These are phyloP conservation scores for Lecanicillium sp. DNA, from an alignment of 2,329 filamentous ascomycete species.

Conservation along the genomic window DNA sequence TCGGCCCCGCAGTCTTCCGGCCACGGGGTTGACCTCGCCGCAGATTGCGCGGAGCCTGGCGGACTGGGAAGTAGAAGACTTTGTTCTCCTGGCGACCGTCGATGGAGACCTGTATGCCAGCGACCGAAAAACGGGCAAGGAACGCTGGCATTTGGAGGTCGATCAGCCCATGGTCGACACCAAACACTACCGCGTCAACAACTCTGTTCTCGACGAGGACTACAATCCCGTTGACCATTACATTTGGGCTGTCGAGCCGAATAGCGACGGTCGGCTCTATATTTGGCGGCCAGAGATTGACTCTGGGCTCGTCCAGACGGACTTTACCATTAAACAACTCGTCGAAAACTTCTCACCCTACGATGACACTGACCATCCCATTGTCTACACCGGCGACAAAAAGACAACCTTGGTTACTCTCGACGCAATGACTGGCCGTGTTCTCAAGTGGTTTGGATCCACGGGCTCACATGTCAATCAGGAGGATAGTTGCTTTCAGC, in stretches of 20 bases:
- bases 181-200: slow-evolving; percentile 67
- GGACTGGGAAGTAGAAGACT: slow-evolving; percentile 99
- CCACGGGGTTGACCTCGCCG: slow-evolving; percentile 69
- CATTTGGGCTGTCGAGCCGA: slow-evolving; percentile 93
- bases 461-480: slow-evolving; percentile 60
- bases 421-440: slow-evolving; percentile 75
- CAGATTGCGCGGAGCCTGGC: slow-evolving; percentile 92
- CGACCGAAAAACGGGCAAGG: slow-evolving; percentile 77
- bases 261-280: slow-evolving; percentile 77
- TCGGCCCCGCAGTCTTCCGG: slow-evolving; percentile 46
- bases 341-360: slow-evolving; percentile 79
- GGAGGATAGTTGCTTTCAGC: slow-evolving; percentile 66
- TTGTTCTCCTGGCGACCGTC: slow-evolving; percentile 99
- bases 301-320: slow-evolving; percentile 55
- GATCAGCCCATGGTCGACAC: slow-evolving; percentile 89
- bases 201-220: slow-evolving; percentile 51
- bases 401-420: slow-evolving; percentile 84
- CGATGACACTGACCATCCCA: slow-evolving; percentile 63
- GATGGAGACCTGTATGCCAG: slow-evolving; percentile 91
- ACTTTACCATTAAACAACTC: slow-evolving; percentile 74
- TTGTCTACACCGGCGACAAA: slow-evolving; percentile 88
- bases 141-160: slow-evolving; percentile 78
- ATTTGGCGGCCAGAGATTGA: slow-evolving; percentile 64
- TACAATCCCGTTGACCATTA: slow-evolving; percentile 71
- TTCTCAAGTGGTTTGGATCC: slow-evolving; percentile 78